Evolutionary conservation across 2,329 filamentous ascomycete species (phyloP), one percentile per base, ranked within the genome.

Genomic region (Neofusicoccum parvum): DNA sequence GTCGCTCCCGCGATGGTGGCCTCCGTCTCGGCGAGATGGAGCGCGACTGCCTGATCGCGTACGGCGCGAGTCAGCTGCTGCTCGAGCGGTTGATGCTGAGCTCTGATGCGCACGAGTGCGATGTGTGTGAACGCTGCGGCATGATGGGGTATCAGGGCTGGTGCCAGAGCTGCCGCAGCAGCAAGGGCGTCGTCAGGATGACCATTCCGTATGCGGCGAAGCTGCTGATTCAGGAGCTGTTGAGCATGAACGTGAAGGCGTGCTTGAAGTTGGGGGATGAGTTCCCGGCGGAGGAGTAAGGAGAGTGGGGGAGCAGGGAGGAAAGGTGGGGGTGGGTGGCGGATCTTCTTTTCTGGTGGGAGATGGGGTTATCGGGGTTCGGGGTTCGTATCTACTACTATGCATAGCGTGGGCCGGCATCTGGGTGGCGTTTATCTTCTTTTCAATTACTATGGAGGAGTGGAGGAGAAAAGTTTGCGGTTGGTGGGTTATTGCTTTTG

Each of bases 241-340:
- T 96, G 74, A 96, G 92, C 78, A 99, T 99, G 95, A 99, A 99
- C 78, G 92, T 99, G n/a, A 91, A 94, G 68, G 94, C 96, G 67
- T 86, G 91, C 66, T 82, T 99, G 80, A 92, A 94, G 82, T 80
- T 99, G 70, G 92, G 92, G 73, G 95, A 99, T 75, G 92, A 98
- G 80, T 99, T 99, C 78, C 93, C 93, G 5, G 67, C 68, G 53
- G 62, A 56, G 41, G 56, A 60, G 41, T 48, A 20, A n/a, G 43
- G 15, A 34, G n/a, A 27, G 17, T n/a, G 17, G 23, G 23, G 23
- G 23, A 23, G 3, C 23, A 23, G 3, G 23, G 23, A 23, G 23
- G 23, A 23, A 23, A 23, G 23, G 23, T 23, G 23, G 23, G 10
- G 23, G 23, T 17, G 50, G 23, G 32, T 3, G 15, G n/a, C 5